Base-by-base conservation (phyloP, 148 eudicot genomes). In the Spergularia bocconei region DNA sequence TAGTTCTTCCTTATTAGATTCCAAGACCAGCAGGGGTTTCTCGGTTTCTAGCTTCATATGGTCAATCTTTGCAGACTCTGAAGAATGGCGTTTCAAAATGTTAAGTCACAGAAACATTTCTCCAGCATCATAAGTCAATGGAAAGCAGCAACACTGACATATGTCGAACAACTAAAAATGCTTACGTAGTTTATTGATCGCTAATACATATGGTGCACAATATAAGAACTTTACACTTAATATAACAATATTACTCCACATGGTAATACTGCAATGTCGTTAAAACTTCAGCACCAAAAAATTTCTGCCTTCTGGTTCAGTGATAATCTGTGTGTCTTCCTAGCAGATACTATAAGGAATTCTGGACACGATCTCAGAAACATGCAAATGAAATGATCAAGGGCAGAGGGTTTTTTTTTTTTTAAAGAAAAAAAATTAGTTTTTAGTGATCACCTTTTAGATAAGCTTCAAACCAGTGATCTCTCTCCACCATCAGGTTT, bases 1-100 rank as follows among this genome's bases (percentile, higher is more conserved):
- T 21, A 70, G 44, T 50, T 80, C 63, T 19, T 56, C 41, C 67
- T 38, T 71, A 13, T 70, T 56, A 64, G 44, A 80, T 33, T 65
- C 67, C 68, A 80, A 55, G n/a, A 56, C 67, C 36, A 19, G 23
- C 55, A n/a, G 67, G 13, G 75, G 79, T 72, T 63, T 70, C 79
- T 75, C 72, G 9, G 56, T 70, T 56, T 80, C 74, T 48, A 70
- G 62, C 72, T 70, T 57, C 83, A 75, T 64, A 20, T 36, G 58
- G 38, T 47, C 66, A 57, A 16, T 75, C 67, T 64, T 70, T 75
- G 41, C 15, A 39, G 56, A 57, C 70, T 55, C 83, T 75, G 19
- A 41, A 63, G 36, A 79, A 47, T 61, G 48, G 39, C 7, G 36
- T 4, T 44, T 63, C 2, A 65, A 56, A 60, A 16, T 25, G 16